Evolutionary conservation across 257 asterid genomes (phyloP).

Genomic region (Handroanthus guayacan): DNA sequence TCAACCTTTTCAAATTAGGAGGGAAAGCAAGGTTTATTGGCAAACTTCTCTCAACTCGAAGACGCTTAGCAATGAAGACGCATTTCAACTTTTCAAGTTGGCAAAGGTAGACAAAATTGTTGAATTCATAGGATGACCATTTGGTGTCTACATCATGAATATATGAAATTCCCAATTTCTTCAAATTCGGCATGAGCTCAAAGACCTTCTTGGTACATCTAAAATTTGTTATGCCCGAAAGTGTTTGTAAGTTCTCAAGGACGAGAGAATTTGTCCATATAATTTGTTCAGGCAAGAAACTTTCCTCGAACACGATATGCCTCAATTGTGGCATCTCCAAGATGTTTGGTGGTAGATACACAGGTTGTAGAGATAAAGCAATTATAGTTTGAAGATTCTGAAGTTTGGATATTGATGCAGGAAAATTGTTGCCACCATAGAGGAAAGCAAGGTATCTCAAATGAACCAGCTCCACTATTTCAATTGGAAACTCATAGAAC

Average conservation of each 20-base stretch:
- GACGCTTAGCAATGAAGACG: not conserved
- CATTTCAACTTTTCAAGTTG: constrained; percentile 23
- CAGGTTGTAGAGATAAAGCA: not conserved
- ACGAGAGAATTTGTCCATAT: not conserved
- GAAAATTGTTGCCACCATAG: not conserved
- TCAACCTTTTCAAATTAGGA: not conserved
- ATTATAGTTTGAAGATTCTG: constrained; percentile 34
- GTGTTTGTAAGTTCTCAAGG: constrained; percentile 21
- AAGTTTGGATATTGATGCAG: not conserved
- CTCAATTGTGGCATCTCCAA: constrained; percentile 41
- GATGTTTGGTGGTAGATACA: constrained; percentile 13
- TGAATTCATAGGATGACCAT: constrained; percentile 5
- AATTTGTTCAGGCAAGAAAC: not conserved
- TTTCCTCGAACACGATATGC: constrained; percentile 25
- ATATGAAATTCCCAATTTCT: not conserved
- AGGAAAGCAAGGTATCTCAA: not conserved
- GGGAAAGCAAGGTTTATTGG: constrained; percentile 28
- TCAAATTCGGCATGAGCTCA: constrained; percentile 13
- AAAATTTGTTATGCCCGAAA: constrained; percentile 1
- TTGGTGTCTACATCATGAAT: not conserved
- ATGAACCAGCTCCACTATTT: not conserved
- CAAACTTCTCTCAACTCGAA: not conserved
- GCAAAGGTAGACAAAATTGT: constrained; percentile 17
- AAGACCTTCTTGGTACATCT: constrained; percentile 7
- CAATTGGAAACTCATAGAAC: not conserved